Percentiles rank a stretch among this genome's conserved stretches.
phyloP scores from a whole-genome alignment of 768 basidiomycete genomes.

The Lepiota venenata region DNA sequence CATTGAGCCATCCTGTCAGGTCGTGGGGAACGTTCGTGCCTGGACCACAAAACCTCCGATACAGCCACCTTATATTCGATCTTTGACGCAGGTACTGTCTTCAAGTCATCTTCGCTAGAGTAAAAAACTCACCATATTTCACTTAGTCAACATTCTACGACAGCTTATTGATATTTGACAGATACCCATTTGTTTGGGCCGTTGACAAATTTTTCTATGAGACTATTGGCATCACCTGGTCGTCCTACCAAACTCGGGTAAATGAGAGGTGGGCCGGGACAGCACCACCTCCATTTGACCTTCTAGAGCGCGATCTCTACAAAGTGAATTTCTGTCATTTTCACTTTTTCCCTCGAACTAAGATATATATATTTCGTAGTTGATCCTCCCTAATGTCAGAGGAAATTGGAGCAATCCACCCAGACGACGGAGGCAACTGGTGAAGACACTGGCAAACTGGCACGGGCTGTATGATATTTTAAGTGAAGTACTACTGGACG shows the following conservation, averaged over 20 bases:
- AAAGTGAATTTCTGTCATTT: slow-evolving; percentile 28
- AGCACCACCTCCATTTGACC: slow-evolving; percentile 33
- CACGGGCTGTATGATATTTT: slow-evolving; percentile 56
- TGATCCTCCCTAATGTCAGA: slow-evolving; percentile 54
- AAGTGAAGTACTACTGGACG: slow-evolving; percentile 25
- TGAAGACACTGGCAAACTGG: slow-evolving; percentile 65
- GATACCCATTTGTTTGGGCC: slow-evolving; percentile 49
- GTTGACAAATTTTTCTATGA: slow-evolving; percentile 65
- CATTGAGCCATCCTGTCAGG: slow-evolving; percentile 20
- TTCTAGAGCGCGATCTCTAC: slow-evolving; percentile 37
- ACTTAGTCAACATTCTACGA: slow-evolving; percentile 57
- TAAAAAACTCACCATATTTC: slow-evolving; percentile 9
- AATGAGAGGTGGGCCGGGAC: slow-evolving; percentile 33
- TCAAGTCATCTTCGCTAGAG: not conserved
- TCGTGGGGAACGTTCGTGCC: slow-evolving; percentile 46
- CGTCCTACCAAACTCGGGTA: slow-evolving; percentile 27
- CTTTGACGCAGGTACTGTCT: slow-evolving; percentile 53
- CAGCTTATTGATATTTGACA: slow-evolving; percentile 48
- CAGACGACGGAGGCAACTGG: slow-evolving; percentile 59
- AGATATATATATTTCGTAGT: slow-evolving; percentile 34
- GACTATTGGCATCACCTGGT: slow-evolving; percentile 52
- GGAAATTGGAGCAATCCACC: slow-evolving; percentile 68
- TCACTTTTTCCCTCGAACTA: slow-evolving; percentile 1
- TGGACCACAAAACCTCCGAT: slow-evolving; percentile 41
- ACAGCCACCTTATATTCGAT: slow-evolving; percentile 57